Percentiles rank a stretch among this genome's conserved stretches.
Conservation (phyloP, 1,284 basidiomycete genomes). For the Ustilago lituana region DNA sequence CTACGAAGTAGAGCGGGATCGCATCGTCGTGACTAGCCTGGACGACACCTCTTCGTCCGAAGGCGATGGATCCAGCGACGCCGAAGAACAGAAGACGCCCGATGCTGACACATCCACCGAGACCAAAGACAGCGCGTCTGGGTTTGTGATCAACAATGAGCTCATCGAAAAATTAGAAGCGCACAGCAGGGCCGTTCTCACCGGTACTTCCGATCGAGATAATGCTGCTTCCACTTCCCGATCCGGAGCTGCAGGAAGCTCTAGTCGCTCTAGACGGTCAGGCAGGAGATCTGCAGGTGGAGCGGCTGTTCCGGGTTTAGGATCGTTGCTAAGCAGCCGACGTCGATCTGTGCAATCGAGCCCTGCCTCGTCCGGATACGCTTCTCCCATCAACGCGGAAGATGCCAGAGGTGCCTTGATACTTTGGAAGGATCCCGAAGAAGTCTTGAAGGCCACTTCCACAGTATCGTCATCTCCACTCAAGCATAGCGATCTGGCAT, state of each 20-base stretch:
- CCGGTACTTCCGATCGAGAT: conserved; percentile 47
- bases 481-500: conserved; percentile 17
- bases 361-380: conserved; percentile 40
- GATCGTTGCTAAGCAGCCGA: conserved; percentile 27
- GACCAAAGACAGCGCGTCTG: conserved; percentile 15
- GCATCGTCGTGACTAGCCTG: conserved; percentile 45
- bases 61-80: conserved; percentile 15
- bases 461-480: conserved; percentile 15
- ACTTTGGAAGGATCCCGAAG: conserved; percentile 46
- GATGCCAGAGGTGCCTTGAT: conserved; percentile 40
- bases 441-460: conserved; percentile 29
- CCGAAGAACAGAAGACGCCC: conserved; percentile 17
- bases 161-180: conserved; percentile 57
- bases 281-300: conserved; percentile 31
- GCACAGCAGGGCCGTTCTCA: conserved; percentile 41
- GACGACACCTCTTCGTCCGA: conserved; percentile 43
- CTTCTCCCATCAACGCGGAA: conserved; percentile 42
- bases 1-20: conserved; percentile 47
- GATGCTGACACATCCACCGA: conserved; percentile 33
- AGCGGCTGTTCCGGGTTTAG: conserved; percentile 11
- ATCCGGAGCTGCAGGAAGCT: neutral
- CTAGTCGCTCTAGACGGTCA: conserved; percentile 20
- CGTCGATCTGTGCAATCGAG: conserved; percentile 39
- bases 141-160: conserved; percentile 54
- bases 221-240: conserved; percentile 29